Evolutionary conservation across 768 basidiomycete species (phyloP), one percentile per base, ranked within the genome.

Genomic region (Trametes maxima): DNA sequence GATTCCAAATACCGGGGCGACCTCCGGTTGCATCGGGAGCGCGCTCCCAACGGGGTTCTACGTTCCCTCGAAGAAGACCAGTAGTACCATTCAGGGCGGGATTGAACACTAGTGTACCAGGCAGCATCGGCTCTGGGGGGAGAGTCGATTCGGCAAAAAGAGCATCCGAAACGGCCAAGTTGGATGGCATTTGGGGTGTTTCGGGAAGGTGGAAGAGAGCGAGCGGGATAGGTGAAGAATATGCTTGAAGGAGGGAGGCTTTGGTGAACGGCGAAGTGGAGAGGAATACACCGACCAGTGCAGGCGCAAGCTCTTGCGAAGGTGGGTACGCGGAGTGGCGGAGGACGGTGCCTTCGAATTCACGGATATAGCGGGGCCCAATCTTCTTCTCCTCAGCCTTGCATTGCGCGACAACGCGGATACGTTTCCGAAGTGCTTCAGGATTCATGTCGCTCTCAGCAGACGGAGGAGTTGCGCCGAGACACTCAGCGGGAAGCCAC

Each of bases 331-430:
- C 48, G 11, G 59, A 64, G 67, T 85, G 80, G 10, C 83, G 80
- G 67, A 81, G 79, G 55, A 89, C 74, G 13, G 95, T 94, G n/a
- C 95, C 95, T 70, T 97, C 95, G 76, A 95, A 80, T 71, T 97
- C 95, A 35, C 95, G 85, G 0, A 97, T 83, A 66, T 88, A 88
- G 24, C 86, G 85, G 2, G 94, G 93, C 3, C 90, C 82, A 39
- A 87, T 73, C 70, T 89, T 90, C 74, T 86, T 88, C 77, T 86
- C 88, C 69, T 95, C 92, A 0, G 93, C 93, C 78, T 97, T 97
- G 78, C 95, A 97, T 69, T 96, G 94, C 0, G 82, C 93, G 21
- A 96, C 72, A 11, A 97, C 81, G 54, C 94, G 87, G 3, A 95
- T 67, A 1, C 92, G 80, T 37, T 81, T 75, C 22, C 85, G 77